These are phyloP conservation scores for Papiliotrema nemorosa DNA, from an alignment of 1,284 basidiomycete genomes.

Conservation along the genomic window DNA sequence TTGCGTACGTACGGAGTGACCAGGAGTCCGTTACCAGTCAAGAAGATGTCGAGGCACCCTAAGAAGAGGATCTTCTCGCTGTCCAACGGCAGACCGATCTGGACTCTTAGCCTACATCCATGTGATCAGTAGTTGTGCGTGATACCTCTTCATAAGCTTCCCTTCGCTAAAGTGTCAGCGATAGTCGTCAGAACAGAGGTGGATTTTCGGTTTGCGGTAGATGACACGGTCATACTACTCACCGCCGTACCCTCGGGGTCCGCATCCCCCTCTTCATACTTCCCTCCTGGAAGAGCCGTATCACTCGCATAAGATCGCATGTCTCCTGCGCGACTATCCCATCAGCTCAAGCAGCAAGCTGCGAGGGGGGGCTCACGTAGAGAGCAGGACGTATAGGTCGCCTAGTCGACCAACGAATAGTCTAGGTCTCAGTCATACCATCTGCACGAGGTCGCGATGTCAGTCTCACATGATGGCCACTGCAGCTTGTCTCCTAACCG, in stretches of 20 bases:
- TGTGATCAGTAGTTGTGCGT: background rate
- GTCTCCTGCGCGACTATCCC: constrained; percentile 63
- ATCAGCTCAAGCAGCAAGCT: background rate
- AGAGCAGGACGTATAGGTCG: constrained; percentile 72
- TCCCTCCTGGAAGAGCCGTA: constrained; percentile 78
- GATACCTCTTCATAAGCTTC: constrained; percentile 68
- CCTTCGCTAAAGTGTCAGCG: constrained; percentile 53
- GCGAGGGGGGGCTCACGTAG: constrained; percentile 40
- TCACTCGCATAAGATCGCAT: constrained; percentile 74
- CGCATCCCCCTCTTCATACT: constrained; percentile 63
- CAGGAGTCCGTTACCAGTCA: constrained; percentile 65
- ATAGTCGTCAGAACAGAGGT: too few species aligned
- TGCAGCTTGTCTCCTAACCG: constrained; percentile 33
- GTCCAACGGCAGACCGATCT: constrained; percentile 78
- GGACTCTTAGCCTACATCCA: background rate
- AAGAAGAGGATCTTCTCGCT: constrained; percentile 65
- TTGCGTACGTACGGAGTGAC: constrained; percentile 67
- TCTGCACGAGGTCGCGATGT: background rate
- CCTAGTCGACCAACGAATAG: constrained; percentile 75
- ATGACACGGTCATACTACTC: constrained; percentile 25
- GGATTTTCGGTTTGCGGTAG: too few species aligned
- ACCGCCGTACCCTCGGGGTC: constrained; percentile 75
- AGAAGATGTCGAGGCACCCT: constrained; percentile 62
- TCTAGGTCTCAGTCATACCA: constrained; percentile 8
- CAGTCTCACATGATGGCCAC: constrained; percentile 38